A percentile compares a stretch with the other conserved stretches of the same genome.
Evolutionary conservation across 2,329 filamentous ascomycete genomes (phyloP).

Genomic region (Akanthomyces lecanii): DNA sequence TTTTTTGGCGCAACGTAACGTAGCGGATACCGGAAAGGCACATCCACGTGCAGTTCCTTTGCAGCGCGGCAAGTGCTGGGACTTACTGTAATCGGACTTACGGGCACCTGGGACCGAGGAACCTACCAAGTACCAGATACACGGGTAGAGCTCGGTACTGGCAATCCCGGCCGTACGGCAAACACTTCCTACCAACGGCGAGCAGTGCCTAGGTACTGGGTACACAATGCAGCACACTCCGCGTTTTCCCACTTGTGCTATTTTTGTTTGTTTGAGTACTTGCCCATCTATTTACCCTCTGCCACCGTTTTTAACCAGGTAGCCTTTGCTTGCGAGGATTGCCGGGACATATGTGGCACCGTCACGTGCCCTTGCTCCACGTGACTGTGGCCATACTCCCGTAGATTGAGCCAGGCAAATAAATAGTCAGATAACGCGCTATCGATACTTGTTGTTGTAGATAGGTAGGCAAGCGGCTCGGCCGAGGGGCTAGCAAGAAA

Average conservation of each 20-base stretch:
- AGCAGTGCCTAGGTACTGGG: neutral
- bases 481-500: too few species aligned
- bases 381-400: too few species aligned
- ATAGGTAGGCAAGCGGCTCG: too few species aligned
- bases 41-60: conserved; percentile 6
- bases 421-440: too few species aligned
- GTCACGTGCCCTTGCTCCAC: too few species aligned
- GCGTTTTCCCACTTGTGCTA: neutral
- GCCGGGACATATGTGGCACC: too few species aligned
- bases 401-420: too few species aligned
- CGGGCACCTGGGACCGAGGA: conserved; percentile 4
- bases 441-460: too few species aligned
- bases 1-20: conserved; percentile 14
- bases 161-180: conserved; percentile 11
- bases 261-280: too few species aligned
- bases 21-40: conserved; percentile 8
- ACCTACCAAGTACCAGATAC: conserved; percentile 3
- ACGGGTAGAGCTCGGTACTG: conserved; percentile 7
- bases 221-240: neutral
- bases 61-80: neutral
- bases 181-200: neutral
- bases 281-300: neutral
- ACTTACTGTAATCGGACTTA: conserved; percentile 6
- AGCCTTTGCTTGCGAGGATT: too few species aligned
- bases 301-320: neutral